Evolutionary conservation across 495 filamentous ascomycete genomes (phyloP), one percentile per base, ranked within the genome.

Genomic region (Aspergillus taichungensis): DNA sequence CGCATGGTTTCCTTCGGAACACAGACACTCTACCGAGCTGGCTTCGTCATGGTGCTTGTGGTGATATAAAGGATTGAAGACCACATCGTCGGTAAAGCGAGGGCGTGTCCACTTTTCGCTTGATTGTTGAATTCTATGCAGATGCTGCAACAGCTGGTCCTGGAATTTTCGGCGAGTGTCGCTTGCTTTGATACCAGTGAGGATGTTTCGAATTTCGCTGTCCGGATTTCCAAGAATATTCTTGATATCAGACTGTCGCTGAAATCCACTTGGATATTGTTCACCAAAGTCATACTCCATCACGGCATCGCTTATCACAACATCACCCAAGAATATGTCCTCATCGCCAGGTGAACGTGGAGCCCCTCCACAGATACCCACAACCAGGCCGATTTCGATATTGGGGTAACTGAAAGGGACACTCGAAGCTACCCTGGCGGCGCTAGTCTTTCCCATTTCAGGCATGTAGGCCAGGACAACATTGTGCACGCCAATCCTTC

Each of bases 251-350:
- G 49, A 44, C 43, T 66, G 68, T n/a, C 39, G 34, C 13, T 48
- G 32, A 32, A 62, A 61, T 8, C 50, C 50, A 40, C 52, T 45
- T 3, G 59, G 54, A 30, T 55, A 55, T 35, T 54, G 60, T 24
- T 54, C 47, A 13, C 68, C 68, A 47, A 65, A 60, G 38, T 67
- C 62, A 43, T 66, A 67, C 42, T 73, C 52, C n/a, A 71, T 46
- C 6, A 69, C 42, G 8, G 37, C 40, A 1, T 58, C 61, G 43
- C 67, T 69, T 32, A 76, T 63, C 13, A 74, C 55, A 0, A 73
- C 66, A 48, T 76, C 70, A 5, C 72, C 70, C 1, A 74, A 59
- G 11, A 68, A 42, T 6, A 68, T 47, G 14, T 63, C 55, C 6
- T 46, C 39, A 28, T 18, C 35, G 7, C 30, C 29, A 7, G 44